Evolutionary conservation across 2,329 filamentous ascomycete genomes (phyloP), one percentile per base, ranked within the genome.

Genomic region (Fusarium succisae): DNA sequence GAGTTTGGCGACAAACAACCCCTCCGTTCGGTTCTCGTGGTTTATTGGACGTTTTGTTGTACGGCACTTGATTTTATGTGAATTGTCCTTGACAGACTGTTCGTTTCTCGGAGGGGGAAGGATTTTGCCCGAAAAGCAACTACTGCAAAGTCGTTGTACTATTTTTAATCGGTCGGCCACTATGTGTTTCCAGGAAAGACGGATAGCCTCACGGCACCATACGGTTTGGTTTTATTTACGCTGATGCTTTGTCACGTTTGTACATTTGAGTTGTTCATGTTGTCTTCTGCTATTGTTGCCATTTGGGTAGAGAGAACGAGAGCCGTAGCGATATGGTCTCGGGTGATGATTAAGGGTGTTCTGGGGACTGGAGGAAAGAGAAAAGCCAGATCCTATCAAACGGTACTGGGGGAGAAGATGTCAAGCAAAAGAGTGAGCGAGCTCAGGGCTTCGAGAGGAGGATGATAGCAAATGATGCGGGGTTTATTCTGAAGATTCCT

Each of bases 151-250:
- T 60, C 50, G 66, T 66, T 73, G 71, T 69, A 60, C 63, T 61
- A 44, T 73, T 77, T 70, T 76, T 74, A 77, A 77, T 77, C 71
- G 75, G 75, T 75, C 71, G 75, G 75, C 73, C 74, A 75, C 77
- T 66, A 39, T 73, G 70, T 79, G 73, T 76, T 77, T 74, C 66
- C 74, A 79, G 79, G 77, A 78, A 82, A 82, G 81, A 83, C 77
- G 80, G 80, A 78, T 78, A 79, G 82, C 82, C 82, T 83, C 82
- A 80, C 82, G 82, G 82, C 82, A 81, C 73, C 77, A 77, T 74
- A 78, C 63, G 76, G 66, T 79, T 79, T 67, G 70, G 64, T 75
- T 72, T 78, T 59, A 57, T 69, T 75, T 60, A 72, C 63, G 74
- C 41, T 59, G 54, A 71, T 76, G 55, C 48, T 74, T 72, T 72